Conservation (phyloP, 495 filamentous ascomycete genomes). For the Trichoderma asperelloides region DNA sequence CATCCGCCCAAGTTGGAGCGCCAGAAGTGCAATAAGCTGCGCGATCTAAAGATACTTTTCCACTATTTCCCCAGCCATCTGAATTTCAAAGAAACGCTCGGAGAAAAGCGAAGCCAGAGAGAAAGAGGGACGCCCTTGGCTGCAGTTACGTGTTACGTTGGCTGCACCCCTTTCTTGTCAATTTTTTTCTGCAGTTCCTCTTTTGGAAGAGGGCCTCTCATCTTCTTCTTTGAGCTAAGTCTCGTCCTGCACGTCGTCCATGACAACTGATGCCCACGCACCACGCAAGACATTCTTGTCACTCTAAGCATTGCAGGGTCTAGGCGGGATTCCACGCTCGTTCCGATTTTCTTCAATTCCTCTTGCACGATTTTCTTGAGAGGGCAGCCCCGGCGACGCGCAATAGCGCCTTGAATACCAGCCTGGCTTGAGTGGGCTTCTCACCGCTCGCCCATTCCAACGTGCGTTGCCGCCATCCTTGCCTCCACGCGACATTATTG, state of each 20-base stretch:
- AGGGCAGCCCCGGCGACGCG: too few species aligned
- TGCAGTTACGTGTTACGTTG: not conserved
- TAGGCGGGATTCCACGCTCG: not conserved
- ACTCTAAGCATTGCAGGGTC: not conserved
- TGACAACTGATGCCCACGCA: constrained; percentile 2
- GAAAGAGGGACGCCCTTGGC: not conserved
- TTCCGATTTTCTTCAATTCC: not conserved
- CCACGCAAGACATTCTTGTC: not conserved
- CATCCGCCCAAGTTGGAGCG: not conserved
- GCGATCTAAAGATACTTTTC: not conserved
- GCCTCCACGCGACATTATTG: not conserved
- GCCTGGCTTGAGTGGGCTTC: too few species aligned
- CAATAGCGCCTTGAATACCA: too few species aligned
- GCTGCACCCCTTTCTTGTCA: not conserved
- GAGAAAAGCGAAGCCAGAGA: not conserved
- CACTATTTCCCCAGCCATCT: not conserved
- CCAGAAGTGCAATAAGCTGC: not conserved
- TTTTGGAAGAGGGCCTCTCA: not conserved
- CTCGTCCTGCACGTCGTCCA: constrained; percentile 6
- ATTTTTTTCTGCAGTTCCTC: not conserved
- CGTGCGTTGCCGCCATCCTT: not conserved
- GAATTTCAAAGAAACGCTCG: not conserved
- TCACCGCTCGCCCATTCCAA: not conserved
- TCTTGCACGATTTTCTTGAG: not conserved
- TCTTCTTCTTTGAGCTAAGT: constrained; percentile 3